Conservation (phyloP, 495 filamentous ascomycete species). For the Stereocaulon alpinum region DNA sequence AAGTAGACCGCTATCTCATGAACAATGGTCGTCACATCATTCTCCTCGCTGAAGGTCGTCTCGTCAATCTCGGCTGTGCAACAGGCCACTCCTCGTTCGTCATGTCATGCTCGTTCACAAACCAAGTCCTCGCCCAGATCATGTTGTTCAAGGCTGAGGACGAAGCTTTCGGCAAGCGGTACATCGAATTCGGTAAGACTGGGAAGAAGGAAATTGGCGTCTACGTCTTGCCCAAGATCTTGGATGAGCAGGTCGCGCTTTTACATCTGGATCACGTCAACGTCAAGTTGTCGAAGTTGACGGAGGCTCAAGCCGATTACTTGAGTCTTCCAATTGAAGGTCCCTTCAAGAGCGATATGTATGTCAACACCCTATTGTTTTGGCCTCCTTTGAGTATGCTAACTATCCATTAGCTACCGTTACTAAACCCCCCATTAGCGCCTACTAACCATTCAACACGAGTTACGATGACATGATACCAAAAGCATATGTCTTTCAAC, state of each 20-base stretch:
- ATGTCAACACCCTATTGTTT: constrained; percentile 20
- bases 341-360: constrained; percentile 86
- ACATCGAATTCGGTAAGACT: constrained; percentile 87
- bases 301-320: constrained; percentile 84
- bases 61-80: constrained; percentile 97
- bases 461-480: constrained; percentile 53
- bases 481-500: constrained; percentile 58
- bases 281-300: constrained; percentile 79
- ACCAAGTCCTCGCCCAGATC: constrained; percentile 99
- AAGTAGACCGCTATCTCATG: constrained; percentile 97
- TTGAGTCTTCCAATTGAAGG: constrained; percentile 73
- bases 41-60: constrained; percentile 93
- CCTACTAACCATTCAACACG: constrained; percentile 44
- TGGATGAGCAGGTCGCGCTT: constrained; percentile 94
- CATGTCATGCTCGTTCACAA: constrained; percentile 99
- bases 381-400: neutral
- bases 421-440: constrained; percentile 31
- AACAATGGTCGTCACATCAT: constrained; percentile 92
- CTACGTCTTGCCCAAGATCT: constrained; percentile 95
- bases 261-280: constrained; percentile 93
- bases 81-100: constrained; percentile 99
- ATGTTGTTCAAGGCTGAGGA: constrained; percentile 93
- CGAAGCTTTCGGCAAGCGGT: constrained; percentile 77
- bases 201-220: constrained; percentile 85
- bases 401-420: constrained; percentile 28